These are phyloP conservation scores for Cystofilobasidium ferigula DNA, from an alignment of 768 basidiomycete genomes.

Conservation along the genomic window DNA sequence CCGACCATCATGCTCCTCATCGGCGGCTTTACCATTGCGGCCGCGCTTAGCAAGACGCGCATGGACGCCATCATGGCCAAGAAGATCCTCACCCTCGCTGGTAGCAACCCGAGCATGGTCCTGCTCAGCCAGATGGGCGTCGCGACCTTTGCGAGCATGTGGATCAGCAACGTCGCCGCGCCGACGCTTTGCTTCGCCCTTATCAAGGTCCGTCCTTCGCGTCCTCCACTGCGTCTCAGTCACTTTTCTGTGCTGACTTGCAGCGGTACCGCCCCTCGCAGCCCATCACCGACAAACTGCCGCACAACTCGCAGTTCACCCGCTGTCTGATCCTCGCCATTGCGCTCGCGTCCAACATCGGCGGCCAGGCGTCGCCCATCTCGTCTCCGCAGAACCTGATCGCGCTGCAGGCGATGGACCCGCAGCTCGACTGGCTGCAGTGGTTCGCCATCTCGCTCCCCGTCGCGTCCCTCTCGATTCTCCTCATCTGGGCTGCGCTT, in stretches of 20 bases:
- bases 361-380: constrained; percentile 92
- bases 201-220: constrained; percentile 63
- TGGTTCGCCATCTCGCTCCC: constrained; percentile 95
- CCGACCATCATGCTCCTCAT: constrained; percentile 97
- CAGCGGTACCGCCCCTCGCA: constrained; percentile 34
- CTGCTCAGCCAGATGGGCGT: constrained; percentile 90
- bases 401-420: constrained; percentile 75
- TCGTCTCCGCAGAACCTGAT: constrained; percentile 98
- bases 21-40: constrained; percentile 94
- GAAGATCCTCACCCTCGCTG: constrained; percentile 77
- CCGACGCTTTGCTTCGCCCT: constrained; percentile 93
- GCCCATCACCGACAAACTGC: constrained; percentile 88
- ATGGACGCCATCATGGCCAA: constrained; percentile 84
- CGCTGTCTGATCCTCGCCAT: constrained; percentile 90
- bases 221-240: background rate
- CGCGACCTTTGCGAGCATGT: constrained; percentile 97
- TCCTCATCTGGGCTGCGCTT: constrained; percentile 85
- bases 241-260: background rate
- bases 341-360: constrained; percentile 95
- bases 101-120: constrained; percentile 72
- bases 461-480: constrained; percentile 70
- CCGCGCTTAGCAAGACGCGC: constrained; percentile 86
- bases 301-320: constrained; percentile 71
- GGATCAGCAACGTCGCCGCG: constrained; percentile 98
- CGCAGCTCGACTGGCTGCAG: constrained; percentile 68